Conservation (phyloP, 768 basidiomycete genomes). For the Saitozyma podzolica region DNA sequence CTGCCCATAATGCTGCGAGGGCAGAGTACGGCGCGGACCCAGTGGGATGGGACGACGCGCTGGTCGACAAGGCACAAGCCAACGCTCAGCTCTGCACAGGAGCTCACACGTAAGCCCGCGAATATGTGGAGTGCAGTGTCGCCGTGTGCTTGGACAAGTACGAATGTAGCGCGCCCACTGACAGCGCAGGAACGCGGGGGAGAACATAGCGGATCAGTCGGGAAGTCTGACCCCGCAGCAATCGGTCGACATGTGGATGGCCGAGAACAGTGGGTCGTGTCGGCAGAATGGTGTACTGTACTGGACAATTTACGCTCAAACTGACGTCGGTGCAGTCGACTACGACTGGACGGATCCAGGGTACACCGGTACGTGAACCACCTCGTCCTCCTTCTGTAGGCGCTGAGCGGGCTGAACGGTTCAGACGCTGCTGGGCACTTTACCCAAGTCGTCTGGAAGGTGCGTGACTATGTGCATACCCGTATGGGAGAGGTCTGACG, state of each 20-base stretch:
- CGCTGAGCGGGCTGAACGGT: neutral
- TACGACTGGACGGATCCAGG: constrained; percentile 13
- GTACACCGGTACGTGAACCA: constrained; percentile 5
- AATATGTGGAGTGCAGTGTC: neutral
- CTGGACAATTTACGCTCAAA: neutral
- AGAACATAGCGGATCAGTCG: constrained; percentile 21
- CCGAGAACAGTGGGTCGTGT: constrained; percentile 11
- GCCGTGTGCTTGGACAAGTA: neutral
- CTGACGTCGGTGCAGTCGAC: constrained; percentile 1
- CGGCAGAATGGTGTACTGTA: neutral
- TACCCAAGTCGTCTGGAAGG: constrained; percentile 23
- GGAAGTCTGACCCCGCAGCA: constrained; percentile 11
- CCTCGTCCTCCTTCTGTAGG: neutral
- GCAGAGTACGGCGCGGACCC: constrained; percentile 6
- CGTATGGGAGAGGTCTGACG: neutral
- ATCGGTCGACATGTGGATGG: constrained; percentile 20
- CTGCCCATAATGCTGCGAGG: constrained; percentile 7
- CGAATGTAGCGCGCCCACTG: neutral
- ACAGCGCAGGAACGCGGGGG: constrained; percentile 14
- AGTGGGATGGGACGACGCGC: constrained; percentile 8
- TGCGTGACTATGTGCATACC: neutral
- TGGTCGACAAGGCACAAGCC: constrained; percentile 13
- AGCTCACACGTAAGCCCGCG: constrained; percentile 8
- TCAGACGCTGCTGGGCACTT: constrained; percentile 18
- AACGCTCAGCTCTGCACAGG: constrained; percentile 20